A percentile compares a stretch with the other conserved stretches of the same genome.
phyloP scores from a whole-genome alignment of 1,284 basidiomycete species.

The Hymenochaete sp. region DNA sequence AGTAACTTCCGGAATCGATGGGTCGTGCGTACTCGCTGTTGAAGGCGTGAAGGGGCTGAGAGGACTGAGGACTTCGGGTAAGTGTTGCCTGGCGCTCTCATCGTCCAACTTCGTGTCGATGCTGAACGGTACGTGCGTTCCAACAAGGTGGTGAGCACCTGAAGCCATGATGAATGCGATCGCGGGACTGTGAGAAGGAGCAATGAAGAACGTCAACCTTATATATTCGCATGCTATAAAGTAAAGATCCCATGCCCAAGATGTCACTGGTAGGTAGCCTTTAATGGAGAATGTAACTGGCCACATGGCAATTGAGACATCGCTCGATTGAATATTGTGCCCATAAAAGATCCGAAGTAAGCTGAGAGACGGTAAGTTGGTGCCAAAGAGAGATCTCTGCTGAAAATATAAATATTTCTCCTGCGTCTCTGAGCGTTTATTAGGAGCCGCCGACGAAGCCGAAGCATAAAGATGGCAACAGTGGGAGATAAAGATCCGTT shows the following conservation, averaged over 20 bases:
- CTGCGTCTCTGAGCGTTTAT: too few relatives aligned
- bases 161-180: conserved; percentile 4
- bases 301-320: too few relatives aligned
- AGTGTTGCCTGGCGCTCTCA: background rate
- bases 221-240: background rate
- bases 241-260: background rate
- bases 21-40: background rate
- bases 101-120: background rate
- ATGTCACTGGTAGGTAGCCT: background rate
- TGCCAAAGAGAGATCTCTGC: too few relatives aligned
- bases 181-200: too few relatives aligned
- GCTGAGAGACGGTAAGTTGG: too few relatives aligned
- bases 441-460: too few relatives aligned
- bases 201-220: background rate
- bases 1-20: too few relatives aligned
- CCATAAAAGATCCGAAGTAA: background rate
- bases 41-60: background rate
- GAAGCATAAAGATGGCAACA: too few relatives aligned
- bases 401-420: too few relatives aligned
- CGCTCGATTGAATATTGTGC: too few relatives aligned
- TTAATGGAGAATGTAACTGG: background rate
- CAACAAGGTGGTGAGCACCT: background rate
- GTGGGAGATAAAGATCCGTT: too few relatives aligned
- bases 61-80: background rate
- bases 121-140: background rate